Base-by-base conservation (phyloP, 139 green algal species). In the Edaphochlamys debaryana region DNA sequence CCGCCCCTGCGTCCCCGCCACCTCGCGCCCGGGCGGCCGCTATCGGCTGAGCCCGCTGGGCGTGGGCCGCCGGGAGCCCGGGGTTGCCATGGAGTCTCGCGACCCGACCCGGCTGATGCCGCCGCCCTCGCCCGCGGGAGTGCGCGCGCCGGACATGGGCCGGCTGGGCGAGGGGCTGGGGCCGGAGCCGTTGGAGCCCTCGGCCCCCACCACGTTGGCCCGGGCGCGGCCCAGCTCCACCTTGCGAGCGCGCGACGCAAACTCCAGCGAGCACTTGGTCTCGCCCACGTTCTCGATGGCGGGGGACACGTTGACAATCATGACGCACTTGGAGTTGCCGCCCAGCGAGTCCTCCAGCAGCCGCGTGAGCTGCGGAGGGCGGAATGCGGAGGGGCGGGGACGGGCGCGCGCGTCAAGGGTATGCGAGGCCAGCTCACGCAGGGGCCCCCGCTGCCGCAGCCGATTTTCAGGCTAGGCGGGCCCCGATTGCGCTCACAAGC, bases 331-430 rank as follows among this genome's bases (percentile, higher is more conserved):
- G 74, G 56, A 52, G 77, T 87, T 87, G 75, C 87, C 82, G 34
- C 93, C 89, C 50, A 96, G 84, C 20, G 89, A 93, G 69, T 95
- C 90, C 71, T 92, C 79, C 56, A 95, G 82, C 79, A 95, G 72
- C 23, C 89, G 82, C 23, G 92, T 95, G 2, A 95, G 88, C 89
- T 92, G 79, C 73, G 45, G 45, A 54, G 13, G 45, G 45, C 45
- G 45, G 45, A 13, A 54, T 9, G 45, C 9, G 45, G 45, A 13
- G 13, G 45, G 45, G 45, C 45, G 45, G 9, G 45, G 45, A n/a
- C n/a, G n/a, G n/a, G n/a, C n/a, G n/a, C n/a, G n/a, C n/a, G n/a
- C n/a, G n/a, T n/a, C n/a, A n/a, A n/a, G n/a, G n/a, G n/a, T n/a
- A n/a, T n/a, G n/a, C n/a, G n/a, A n/a, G n/a, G n/a, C n/a, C n/a